These are phyloP conservation scores for Dichotomopilus funicola DNA, from an alignment of 2,329 filamentous ascomycete genomes.

Conservation along the genomic window DNA sequence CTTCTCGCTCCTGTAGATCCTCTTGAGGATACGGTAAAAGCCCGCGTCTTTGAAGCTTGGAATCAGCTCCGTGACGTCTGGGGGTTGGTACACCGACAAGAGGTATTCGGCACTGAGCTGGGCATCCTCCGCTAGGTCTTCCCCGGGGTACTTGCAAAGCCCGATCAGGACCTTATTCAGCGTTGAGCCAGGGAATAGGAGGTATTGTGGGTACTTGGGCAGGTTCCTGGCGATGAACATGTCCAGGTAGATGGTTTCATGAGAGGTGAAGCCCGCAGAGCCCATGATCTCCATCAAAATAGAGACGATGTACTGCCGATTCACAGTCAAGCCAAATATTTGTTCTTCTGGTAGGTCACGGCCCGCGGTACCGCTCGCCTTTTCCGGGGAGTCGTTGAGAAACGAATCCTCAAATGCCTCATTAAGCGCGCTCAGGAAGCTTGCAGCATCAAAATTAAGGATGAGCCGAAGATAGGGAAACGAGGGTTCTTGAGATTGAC, in stretches of 20 bases:
- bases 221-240: slow-evolving; percentile 98
- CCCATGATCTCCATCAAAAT: slow-evolving; percentile 91
- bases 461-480: slow-evolving; percentile 83
- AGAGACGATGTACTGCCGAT: slow-evolving; percentile 86
- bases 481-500: slow-evolving; percentile 56
- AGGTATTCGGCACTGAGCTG: slow-evolving; percentile 97
- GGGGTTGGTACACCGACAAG: slow-evolving; percentile 85
- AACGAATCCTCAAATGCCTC: slow-evolving; percentile 96
- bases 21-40: slow-evolving; percentile 89
- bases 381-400: slow-evolving; percentile 71
- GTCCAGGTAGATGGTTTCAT: slow-evolving; percentile 89
- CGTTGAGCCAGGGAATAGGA: slow-evolving; percentile 80
- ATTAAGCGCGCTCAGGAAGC: slow-evolving; percentile 90
- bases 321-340: slow-evolving; percentile 65
- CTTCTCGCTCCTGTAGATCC: slow-evolving; percentile 72
- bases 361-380: slow-evolving; percentile 46
- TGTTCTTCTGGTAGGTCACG: slow-evolving; percentile 57
- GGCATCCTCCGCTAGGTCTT: slow-evolving; percentile 81
- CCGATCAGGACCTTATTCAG: slow-evolving; percentile 74
- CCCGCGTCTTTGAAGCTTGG: slow-evolving; percentile 70
- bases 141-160: slow-evolving; percentile 75
- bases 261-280: slow-evolving; percentile 62
- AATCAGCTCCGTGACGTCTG: slow-evolving; percentile 70
- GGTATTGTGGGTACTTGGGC: slow-evolving; percentile 93
- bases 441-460: slow-evolving; percentile 81